phyloP scores from a whole-genome alignment of 2,329 filamentous ascomycete species.

The Aspergillus felis region DNA sequence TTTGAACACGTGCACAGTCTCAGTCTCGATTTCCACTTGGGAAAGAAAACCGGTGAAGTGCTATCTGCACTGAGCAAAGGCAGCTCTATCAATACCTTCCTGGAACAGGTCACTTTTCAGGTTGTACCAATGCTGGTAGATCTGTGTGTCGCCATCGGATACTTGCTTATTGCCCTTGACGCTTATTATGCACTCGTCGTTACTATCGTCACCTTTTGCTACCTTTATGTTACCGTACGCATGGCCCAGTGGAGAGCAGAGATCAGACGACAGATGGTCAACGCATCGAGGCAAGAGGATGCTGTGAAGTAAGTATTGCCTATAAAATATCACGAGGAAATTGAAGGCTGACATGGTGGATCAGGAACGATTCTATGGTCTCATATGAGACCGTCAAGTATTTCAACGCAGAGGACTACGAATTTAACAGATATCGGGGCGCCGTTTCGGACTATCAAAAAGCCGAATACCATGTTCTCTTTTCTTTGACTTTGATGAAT shows the following conservation, averaged over 20 bases:
- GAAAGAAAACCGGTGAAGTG: conserved; percentile 94
- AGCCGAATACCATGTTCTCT: conserved; percentile 71
- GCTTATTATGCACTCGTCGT: conserved; percentile 88
- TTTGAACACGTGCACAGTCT: conserved; percentile 97
- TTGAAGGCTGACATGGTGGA: conserved; percentile 1
- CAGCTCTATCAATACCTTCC: conserved; percentile 90
- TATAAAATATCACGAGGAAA: not conserved
- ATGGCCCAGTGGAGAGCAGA: conserved; percentile 92
- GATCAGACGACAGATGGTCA: conserved; percentile 89
- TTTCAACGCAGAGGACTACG: conserved; percentile 79
- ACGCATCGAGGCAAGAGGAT: conserved; percentile 89
- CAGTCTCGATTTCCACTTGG: conserved; percentile 92
- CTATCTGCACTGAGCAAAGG: conserved; percentile 94
- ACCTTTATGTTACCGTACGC: conserved; percentile 92
- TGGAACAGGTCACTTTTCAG: conserved; percentile 94
- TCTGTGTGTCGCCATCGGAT: conserved; percentile 76
- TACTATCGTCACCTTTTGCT: conserved; percentile 87
- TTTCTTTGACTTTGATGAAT: conserved; percentile 75
- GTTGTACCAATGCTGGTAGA: conserved; percentile 94
- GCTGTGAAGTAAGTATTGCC: conserved; percentile 69
- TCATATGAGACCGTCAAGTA: conserved; percentile 97
- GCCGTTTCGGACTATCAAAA: conserved; percentile 69
- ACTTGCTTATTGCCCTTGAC: conserved; percentile 75
- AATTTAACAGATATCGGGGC: conserved; percentile 67
- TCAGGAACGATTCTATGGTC: conserved; percentile 87